These are phyloP conservation scores for Tetrapisispora namnaoensis DNA, from an alignment of 805 yeast genomes.

Conservation along the genomic window DNA sequence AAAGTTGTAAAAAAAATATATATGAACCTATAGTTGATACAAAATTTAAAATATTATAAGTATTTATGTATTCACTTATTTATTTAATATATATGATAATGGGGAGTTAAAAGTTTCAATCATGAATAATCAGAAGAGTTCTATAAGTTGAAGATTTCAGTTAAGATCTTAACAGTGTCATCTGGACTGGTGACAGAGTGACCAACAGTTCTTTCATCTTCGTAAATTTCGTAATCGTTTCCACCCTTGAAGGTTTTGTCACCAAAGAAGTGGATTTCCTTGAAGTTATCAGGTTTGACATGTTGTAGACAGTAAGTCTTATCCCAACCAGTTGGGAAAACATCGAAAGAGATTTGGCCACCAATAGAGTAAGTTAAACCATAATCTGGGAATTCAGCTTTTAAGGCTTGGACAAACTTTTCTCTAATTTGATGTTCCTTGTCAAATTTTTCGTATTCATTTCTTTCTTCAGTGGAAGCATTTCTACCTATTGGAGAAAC, in stretches of 20 bases:
- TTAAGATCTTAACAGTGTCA: slow-evolving; percentile 79
- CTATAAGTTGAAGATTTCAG: slow-evolving; percentile 54
- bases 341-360: slow-evolving; percentile 98
- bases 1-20: background rate
- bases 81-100: background rate
- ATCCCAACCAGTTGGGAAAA: slow-evolving; percentile 99
- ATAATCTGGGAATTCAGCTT: slow-evolving; percentile 70
- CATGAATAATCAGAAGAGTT: background rate
- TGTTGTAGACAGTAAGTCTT: slow-evolving; percentile 96
- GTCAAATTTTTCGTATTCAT: slow-evolving; percentile 83
- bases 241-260: slow-evolving; percentile 97
- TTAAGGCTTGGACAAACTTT: slow-evolving; percentile 75
- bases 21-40: background rate
- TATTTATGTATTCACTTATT: background rate
- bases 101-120: background rate
- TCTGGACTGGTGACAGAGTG: slow-evolving; percentile 85
- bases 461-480: slow-evolving; percentile 89
- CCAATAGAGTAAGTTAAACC: slow-evolving; percentile 95
- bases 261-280: slow-evolving; percentile 93
- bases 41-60: background rate
- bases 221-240: slow-evolving; percentile 95
- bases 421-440: slow-evolving; percentile 71
- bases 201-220: slow-evolving; percentile 87
- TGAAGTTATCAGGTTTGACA: slow-evolving; percentile 75
- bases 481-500: slow-evolving; percentile 98